Evolutionary conservation across 345 rosid genomes (phyloP).

Genomic region (Citropsis articulata): DNA sequence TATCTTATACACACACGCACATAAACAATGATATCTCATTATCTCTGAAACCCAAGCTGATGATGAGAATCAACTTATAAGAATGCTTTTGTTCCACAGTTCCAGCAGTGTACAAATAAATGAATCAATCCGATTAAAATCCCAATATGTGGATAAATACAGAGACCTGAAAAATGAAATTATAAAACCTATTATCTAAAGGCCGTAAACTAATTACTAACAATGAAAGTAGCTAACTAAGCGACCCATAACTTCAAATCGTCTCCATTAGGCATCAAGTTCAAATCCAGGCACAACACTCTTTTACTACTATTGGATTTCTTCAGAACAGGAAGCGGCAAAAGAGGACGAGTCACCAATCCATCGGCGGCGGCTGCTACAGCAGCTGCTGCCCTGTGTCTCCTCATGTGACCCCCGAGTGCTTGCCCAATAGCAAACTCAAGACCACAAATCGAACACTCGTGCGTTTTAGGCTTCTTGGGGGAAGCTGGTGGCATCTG

Average conservation of each 20-base stretch:
- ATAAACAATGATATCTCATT: no score
- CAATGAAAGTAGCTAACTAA: neutral
- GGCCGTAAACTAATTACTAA: neutral
- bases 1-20: no score
- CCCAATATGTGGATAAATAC: neutral
- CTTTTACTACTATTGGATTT: slow-evolving; percentile 56
- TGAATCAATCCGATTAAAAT: slow-evolving; percentile 7
- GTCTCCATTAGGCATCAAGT: slow-evolving; percentile 55
- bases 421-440: slow-evolving; percentile 89
- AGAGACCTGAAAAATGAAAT: neutral
- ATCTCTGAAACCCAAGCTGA: no score
- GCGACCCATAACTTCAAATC: slow-evolving; percentile 57
- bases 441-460: slow-evolving; percentile 82
- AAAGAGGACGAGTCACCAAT: slow-evolving; percentile 27
- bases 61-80: no score
- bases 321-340: slow-evolving; percentile 50
- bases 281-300: slow-evolving; percentile 60
- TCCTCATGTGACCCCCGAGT: slow-evolving; percentile 94
- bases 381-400: slow-evolving; percentile 45
- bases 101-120: neutral
- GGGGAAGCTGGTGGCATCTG: slow-evolving; percentile 32
- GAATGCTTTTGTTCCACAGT: neutral
- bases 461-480: slow-evolving; percentile 58
- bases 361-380: slow-evolving; percentile 8
- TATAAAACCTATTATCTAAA: neutral